These are phyloP conservation scores for Pouteria campechiana DNA, from an alignment of 179 eudicot species.

Conservation along the genomic window DNA sequence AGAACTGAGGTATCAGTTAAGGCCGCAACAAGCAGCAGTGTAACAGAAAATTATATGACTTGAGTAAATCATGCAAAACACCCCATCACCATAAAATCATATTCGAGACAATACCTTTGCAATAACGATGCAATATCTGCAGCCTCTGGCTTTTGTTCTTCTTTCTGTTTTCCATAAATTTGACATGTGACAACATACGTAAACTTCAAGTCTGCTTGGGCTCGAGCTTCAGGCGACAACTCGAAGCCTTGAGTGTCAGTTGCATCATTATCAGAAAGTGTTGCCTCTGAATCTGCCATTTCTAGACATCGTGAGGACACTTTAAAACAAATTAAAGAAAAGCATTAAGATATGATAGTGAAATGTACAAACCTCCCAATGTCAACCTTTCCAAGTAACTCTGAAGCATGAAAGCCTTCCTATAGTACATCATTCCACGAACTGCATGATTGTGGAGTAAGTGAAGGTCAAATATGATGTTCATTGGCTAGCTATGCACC, in stretches of 20 bases:
- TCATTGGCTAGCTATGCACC: no score
- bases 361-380: slow-evolving; percentile 46
- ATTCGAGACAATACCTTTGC: no score
- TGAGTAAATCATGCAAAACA: no score
- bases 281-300: slow-evolving; percentile 58
- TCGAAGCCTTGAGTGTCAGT: slow-evolving; percentile 70
- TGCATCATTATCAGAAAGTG: slow-evolving; percentile 35
- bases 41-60: no score
- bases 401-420: slow-evolving; percentile 97
- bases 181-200: slow-evolving; percentile 98
- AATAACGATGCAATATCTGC: slow-evolving; percentile 91
- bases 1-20: no score
- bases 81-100: no score
- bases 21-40: no score
- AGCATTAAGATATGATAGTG: background rate
- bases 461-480: no score
- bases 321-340: background rate
- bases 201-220: slow-evolving; percentile 92
- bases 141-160: slow-evolving; percentile 92
- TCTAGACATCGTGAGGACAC: slow-evolving; percentile 2
- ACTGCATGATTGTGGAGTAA: slow-evolving; percentile 32
- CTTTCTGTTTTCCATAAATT: slow-evolving; percentile 97
- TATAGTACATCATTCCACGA: slow-evolving; percentile 99
- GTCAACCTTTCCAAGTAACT: slow-evolving; percentile 71
- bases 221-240: slow-evolving; percentile 93